These are phyloP conservation scores for Aureobasidium sp. DNA, from an alignment of 2,329 filamentous ascomycete genomes.

Conservation along the genomic window DNA sequence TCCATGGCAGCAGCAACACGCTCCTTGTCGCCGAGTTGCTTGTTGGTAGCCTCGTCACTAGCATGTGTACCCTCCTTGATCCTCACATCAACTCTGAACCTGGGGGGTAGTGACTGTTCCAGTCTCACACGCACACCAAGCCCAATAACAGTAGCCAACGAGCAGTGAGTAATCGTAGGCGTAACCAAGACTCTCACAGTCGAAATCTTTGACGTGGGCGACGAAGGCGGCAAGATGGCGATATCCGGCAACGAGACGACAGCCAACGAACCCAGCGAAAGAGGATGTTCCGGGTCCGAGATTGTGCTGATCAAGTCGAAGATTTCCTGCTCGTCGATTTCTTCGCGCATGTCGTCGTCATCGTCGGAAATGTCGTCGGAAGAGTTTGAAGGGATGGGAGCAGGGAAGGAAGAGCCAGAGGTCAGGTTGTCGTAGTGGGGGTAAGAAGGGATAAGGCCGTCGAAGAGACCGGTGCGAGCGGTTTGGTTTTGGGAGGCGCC, in stretches of 20 bases:
- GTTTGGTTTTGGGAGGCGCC: slow-evolving; percentile 38
- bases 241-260: slow-evolving; percentile 97
- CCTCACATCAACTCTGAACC: slow-evolving; percentile 84
- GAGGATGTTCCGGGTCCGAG: slow-evolving; percentile 91
- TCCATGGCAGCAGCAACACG: slow-evolving; percentile 89
- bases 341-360: slow-evolving; percentile 62
- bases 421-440: slow-evolving; percentile 42
- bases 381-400: slow-evolving; percentile 20
- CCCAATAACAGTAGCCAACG: slow-evolving; percentile 90
- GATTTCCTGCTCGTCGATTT: slow-evolving; percentile 95
- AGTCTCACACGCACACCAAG: slow-evolving; percentile 85
- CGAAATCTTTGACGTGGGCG: slow-evolving; percentile 56
- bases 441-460: slow-evolving; percentile 45
- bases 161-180: slow-evolving; percentile 95
- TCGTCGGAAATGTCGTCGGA: slow-evolving; percentile 36
- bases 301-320: slow-evolving; percentile 94
- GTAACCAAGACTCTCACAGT: slow-evolving; percentile 83
- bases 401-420: slow-evolving; percentile 30
- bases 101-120: slow-evolving; percentile 82
- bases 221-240: slow-evolving; percentile 63
- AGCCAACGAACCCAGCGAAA: slow-evolving; percentile 85
- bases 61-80: slow-evolving; percentile 96
- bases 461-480: slow-evolving; percentile 43
- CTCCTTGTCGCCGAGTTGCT: slow-evolving; percentile 95
- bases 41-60: slow-evolving; percentile 92